phyloP scores from a whole-genome alignment of 1,284 basidiomycete genomes.

The Phellinidium pouzarii region DNA sequence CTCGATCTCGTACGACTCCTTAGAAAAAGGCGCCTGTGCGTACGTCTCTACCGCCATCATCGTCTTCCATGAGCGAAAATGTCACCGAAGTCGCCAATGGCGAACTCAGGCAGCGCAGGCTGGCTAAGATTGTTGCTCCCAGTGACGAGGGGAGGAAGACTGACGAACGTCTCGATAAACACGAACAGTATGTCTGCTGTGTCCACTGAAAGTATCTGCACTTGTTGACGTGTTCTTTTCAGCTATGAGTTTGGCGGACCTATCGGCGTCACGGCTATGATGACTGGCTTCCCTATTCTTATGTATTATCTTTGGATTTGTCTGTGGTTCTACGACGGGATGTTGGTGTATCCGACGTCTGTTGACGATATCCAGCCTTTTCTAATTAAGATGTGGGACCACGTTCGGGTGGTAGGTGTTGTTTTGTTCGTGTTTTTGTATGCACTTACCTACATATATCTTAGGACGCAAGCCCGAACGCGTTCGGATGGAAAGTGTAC shows the following conservation, averaged over 20 bases:
- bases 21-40: neutral
- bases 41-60: neutral
- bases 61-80: neutral
- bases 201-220: neutral
- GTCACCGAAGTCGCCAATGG: neutral
- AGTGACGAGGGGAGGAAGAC: constrained; percentile 62
- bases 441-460: neutral
- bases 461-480: constrained; percentile 87
- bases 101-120: constrained; percentile 17
- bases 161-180: constrained; percentile 72
- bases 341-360: constrained; percentile 71
- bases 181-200: constrained; percentile 50
- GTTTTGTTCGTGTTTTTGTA: neutral
- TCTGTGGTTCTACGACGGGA: constrained; percentile 92
- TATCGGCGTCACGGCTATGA: constrained; percentile 86
- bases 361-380: constrained; percentile 75
- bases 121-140: constrained; percentile 19
- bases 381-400: constrained; percentile 75
- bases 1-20: neutral
- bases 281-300: constrained; percentile 86
- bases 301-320: constrained; percentile 99
- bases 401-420: constrained; percentile 65
- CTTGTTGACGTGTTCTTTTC: constrained; percentile 9
- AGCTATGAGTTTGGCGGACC: constrained; percentile 98
- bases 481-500: constrained; percentile 86